These are phyloP conservation scores for Chaetoceros tenuissimus DNA, from an alignment of 108 stramenopile species.

Conservation along the genomic window DNA sequence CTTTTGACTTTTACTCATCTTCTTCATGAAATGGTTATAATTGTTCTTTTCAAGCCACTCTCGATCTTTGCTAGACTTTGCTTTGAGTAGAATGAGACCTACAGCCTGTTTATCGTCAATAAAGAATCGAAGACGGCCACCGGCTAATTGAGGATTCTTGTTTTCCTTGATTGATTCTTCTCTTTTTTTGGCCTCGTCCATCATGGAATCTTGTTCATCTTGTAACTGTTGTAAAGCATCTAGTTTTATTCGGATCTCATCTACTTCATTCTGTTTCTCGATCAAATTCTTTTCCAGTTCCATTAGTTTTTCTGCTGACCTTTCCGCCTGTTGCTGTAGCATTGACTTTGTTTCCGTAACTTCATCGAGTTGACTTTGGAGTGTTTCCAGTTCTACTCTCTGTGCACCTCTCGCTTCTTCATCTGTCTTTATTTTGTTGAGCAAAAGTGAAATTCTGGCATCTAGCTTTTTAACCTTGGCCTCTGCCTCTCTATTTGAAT, in stretches of 20 bases:
- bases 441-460: slow-evolving; percentile 58
- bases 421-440: slow-evolving; percentile 75
- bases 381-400: slow-evolving; percentile 57
- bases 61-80: slow-evolving; percentile 31
- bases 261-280: slow-evolving; percentile 24
- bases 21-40: slow-evolving; percentile 38
- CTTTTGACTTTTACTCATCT: slow-evolving; percentile 42
- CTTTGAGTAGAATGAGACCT: slow-evolving; percentile 28
- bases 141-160: slow-evolving; percentile 14
- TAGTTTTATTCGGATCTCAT: slow-evolving; percentile 23
- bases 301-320: slow-evolving; percentile 15
- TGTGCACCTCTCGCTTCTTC: slow-evolving; percentile 58
- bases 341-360: slow-evolving; percentile 43
- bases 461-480: slow-evolving; percentile 63
- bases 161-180: not conserved
- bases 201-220: slow-evolving; percentile 12
- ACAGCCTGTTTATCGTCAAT: slow-evolving; percentile 32
- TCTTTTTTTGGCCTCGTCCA: slow-evolving; percentile 21
- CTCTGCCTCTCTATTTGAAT: slow-evolving; percentile 49
- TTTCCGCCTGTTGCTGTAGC: slow-evolving; percentile 41
- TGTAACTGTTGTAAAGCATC: slow-evolving; percentile 27
- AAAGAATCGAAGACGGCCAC: slow-evolving; percentile 33
- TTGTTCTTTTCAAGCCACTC: slow-evolving; percentile 43
- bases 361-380: slow-evolving; percentile 51
- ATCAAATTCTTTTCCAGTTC: slow-evolving; percentile 25